Base-by-base conservation (phyloP, 306 rosid genomes). In the Gleditsia sinensis region DNA sequence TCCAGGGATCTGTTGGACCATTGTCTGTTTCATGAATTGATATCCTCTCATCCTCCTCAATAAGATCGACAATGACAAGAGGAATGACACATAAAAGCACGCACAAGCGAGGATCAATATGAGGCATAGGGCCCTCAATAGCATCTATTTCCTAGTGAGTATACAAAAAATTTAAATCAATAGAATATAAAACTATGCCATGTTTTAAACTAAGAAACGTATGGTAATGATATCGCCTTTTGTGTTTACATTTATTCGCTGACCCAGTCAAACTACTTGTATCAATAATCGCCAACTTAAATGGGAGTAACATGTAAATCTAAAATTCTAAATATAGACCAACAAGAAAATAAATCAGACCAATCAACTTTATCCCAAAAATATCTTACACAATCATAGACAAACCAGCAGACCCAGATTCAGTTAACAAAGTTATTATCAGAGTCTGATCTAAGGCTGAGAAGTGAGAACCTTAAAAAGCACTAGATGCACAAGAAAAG, bases 111-210 rank as follows among this genome's bases (percentile, higher is more conserved):
- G 97, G 83, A 80, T 94, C 99, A 12, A 94, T 84, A 83, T 83
- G 95, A 68, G 99, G 97, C 90, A 94, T 83, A 9, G 99, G 99
- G n/a, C 99, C 99, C 66, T 94, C 97, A 72, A 92, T 91, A n/a
- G 96, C 95, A 69, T 90, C 95, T 83, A 97, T 92, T 90, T 92
- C 99, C 99, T 91, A 60, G 28, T n/a, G 65, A 77, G 67, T 5
- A 66, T 40, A 82, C 23, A 17, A 27, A 75, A 12, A 54, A 3
- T 34, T 66, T 32, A 70, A 64, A 45, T 37, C 20, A 23, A 20
- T 7, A 58, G 28, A 68, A 46, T 32, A 49, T 21, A 54, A 24
- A 50, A 25, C 39, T 33, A 49, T 5, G 68, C 27, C 33, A 75
- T 21, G 24, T 34, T 53, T 62, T 30, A 57, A 75, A 58, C 34